Evolutionary conservation across 2,329 filamentous ascomycete genomes (phyloP), one percentile per base, ranked within the genome.

Genomic region (Aspergillus novofumigatus): DNA sequence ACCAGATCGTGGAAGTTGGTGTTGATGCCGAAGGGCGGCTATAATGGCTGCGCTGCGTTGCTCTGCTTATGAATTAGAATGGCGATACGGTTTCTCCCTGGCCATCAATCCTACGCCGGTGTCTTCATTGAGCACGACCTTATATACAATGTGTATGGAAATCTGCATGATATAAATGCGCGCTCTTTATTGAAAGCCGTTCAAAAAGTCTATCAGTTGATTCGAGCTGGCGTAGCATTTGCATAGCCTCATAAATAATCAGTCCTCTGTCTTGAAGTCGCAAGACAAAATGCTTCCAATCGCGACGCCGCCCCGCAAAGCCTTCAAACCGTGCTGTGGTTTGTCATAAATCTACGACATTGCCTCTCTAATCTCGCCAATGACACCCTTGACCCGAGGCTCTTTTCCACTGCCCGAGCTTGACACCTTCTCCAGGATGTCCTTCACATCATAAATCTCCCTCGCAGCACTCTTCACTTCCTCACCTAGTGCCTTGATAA

Each of bases 1-100:
- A 97, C 74, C 94, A 97, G 75, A 81, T 97, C 64, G 88, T 92
- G 54, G 94, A 99, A 74, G 81, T 95, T 52, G 69, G 67, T 38
- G 73, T 75, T 53, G 67, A 74, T 65, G 67, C 68, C 4, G 70
- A 70, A 52, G 72, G 70, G 29, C 72, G 65, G 53, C 65, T 77
- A 26, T 76, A 45, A 58, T n/a, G 21, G 11, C 2, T 25, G 38
- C 44, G 17, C 20, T 10, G 10, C 20, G 9, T 21, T 42, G 38
- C 29, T 14, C 42, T 42, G 38, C 29, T 14, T 32, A 14, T 32
- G 14, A 38, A 38, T 17, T 7, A 11, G 5, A 35, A 38, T 14
- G 14, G 2, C 6, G 11, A 38, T 38, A 38, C 14, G 14, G 32
- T 17, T 35, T 35, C 4, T 29, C 10, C 10, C 29, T 14, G 11